A percentile compares a stretch with the other conserved stretches of the same genome.
phyloP scores from a whole-genome alignment of 148 eudicot genomes.

The Rhododendron ferrugineum region DNA sequence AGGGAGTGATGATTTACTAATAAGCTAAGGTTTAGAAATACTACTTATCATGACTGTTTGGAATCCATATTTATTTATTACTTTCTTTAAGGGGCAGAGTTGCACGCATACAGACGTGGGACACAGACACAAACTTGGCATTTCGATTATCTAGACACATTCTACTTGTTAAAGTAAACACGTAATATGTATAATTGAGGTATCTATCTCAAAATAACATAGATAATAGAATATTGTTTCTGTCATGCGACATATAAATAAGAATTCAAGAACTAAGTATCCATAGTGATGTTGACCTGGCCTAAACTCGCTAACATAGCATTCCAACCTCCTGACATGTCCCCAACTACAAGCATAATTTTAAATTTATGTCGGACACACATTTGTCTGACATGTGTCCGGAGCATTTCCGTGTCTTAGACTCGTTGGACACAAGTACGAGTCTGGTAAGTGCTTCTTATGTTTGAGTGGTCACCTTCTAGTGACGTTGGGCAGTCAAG shows the following conservation, averaged over 20 bases:
- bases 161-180: not conserved
- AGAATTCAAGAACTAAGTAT: not conserved
- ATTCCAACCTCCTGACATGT: not conserved
- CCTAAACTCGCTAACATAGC: not conserved
- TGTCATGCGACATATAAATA: not conserved
- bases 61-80: not conserved
- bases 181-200: not conserved
- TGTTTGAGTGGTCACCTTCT: not conserved
- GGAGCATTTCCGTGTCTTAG: not conserved
- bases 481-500: not conserved
- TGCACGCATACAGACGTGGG: not conserved
- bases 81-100: not conserved
- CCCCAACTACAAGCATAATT: not conserved
- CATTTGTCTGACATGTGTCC: not conserved
- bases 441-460: not conserved
- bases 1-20: not conserved
- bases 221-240: not conserved
- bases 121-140: not conserved
- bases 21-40: not conserved
- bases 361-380: not conserved
- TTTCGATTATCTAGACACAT: not conserved
- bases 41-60: not conserved
- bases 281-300: not conserved
- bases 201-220: not conserved
- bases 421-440: not conserved